Conservation (phyloP, 1,139 yeast genomes). For the Tardiomyces depauwii region DNA sequence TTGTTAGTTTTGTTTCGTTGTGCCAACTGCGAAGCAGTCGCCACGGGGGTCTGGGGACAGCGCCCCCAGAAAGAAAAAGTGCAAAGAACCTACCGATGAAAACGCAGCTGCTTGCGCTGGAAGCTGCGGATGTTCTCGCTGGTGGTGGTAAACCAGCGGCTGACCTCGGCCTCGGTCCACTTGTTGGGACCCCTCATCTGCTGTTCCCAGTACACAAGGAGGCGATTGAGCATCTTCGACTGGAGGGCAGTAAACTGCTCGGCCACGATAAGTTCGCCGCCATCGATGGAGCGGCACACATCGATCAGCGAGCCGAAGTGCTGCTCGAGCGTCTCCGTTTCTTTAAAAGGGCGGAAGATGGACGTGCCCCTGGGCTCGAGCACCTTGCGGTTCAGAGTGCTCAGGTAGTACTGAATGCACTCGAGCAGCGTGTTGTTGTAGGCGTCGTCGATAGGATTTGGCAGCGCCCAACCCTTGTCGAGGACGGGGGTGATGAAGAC, state of each 20-base stretch:
- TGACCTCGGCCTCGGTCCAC: slow-evolving; percentile 47
- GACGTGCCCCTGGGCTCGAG: slow-evolving; percentile 59
- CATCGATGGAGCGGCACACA: slow-evolving; percentile 63
- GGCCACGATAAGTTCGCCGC: slow-evolving; percentile 80
- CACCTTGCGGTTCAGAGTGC: slow-evolving; percentile 61
- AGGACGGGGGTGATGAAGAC: slow-evolving; percentile 50
- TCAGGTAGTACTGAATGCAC: slow-evolving; percentile 64
- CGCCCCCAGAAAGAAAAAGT: not conserved
- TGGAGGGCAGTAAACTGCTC: slow-evolving; percentile 35
- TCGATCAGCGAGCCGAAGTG: slow-evolving; percentile 68
- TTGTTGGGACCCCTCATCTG: slow-evolving; percentile 59
- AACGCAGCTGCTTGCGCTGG: slow-evolving; percentile 74
- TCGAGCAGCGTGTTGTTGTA: slow-evolving; percentile 66
- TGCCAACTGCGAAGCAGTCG: too few relatives aligned
- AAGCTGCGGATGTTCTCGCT: slow-evolving; percentile 79
- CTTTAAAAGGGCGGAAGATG: slow-evolving; percentile 73
- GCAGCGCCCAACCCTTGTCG: slow-evolving; percentile 66
- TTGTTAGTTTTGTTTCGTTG: slow-evolving; percentile 1
- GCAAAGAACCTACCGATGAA: slow-evolving; percentile 32
- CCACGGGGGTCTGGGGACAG: too few relatives aligned
- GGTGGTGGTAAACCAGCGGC: slow-evolving; percentile 71
- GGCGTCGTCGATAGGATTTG: slow-evolving; percentile 52
- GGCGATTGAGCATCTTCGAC: slow-evolving; percentile 43
- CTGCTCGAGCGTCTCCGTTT: slow-evolving; percentile 78
- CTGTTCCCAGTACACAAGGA: slow-evolving; percentile 58